Evolutionary conservation across 805 yeast genomes (phyloP).

Genomic region (Wickerhamomyces alni): DNA sequence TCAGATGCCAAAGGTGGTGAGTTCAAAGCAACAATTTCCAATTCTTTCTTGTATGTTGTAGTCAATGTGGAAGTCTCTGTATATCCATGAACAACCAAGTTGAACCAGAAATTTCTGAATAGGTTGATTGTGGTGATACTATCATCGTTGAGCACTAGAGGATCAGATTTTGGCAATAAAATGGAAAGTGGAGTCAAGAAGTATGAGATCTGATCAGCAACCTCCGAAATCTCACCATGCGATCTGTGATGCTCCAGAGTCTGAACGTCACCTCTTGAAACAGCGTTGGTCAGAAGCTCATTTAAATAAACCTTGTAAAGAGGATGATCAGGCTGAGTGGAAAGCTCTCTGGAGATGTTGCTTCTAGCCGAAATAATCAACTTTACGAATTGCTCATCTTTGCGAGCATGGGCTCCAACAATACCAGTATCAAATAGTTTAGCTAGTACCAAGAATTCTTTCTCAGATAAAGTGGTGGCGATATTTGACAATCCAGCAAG

Average conservation of each 20-base stretch:
- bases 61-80: conserved; percentile 52
- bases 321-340: conserved; percentile 29
- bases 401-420: conserved; percentile 35
- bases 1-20: conserved; percentile 88
- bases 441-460: conserved; percentile 61
- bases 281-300: conserved; percentile 60
- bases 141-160: conserved; percentile 32
- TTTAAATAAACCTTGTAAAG: conserved; percentile 52
- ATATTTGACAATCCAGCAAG: conserved; percentile 58
- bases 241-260: conserved; percentile 74
- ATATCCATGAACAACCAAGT: conserved; percentile 87
- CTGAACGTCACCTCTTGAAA: conserved; percentile 75
- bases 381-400: conserved; percentile 31
- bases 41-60: conserved; percentile 37
- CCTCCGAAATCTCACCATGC: conserved; percentile 61
- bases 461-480: conserved; percentile 53
- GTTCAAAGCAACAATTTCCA: conserved; percentile 72
- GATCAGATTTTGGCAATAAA: conserved; percentile 54
- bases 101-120: conserved; percentile 91
- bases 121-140: conserved; percentile 45
- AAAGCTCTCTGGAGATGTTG: conserved; percentile 31
- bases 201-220: conserved; percentile 61
- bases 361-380: conserved; percentile 47
- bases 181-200: conserved; percentile 71
- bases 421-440: conserved; percentile 50